A percentile compares a stretch with the other conserved stretches of the same genome.
phyloP scores from a whole-genome alignment of 352 stramenopile species.

The Elongisporangium undulatum region DNA sequence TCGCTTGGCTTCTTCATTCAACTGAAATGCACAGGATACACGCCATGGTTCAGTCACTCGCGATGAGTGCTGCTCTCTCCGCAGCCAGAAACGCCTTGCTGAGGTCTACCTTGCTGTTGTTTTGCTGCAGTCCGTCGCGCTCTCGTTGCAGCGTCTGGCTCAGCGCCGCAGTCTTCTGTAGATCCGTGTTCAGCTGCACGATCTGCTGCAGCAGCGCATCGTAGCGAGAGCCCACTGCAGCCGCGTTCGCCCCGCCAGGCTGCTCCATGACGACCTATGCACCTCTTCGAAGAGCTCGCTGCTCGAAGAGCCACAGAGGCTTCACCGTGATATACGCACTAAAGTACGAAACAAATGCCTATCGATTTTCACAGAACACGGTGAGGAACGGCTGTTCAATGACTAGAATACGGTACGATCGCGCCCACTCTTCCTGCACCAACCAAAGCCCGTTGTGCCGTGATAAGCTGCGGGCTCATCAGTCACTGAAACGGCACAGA shows the following conservation, averaged over 20 bases:
- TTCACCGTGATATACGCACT: neutral
- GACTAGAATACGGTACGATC: neutral
- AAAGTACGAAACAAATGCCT: neutral
- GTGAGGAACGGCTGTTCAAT: neutral
- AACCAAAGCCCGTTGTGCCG: neutral
- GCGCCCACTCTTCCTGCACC: neutral
- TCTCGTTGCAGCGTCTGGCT: conserved; percentile 77
- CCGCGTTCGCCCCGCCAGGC: neutral
- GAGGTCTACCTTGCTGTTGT: conserved; percentile 49
- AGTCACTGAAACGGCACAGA: conserved; percentile 26
- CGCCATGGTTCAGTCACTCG: neutral
- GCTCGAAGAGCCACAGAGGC: neutral
- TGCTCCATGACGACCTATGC: neutral
- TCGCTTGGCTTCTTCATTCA: conserved; percentile 59
- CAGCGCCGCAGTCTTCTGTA: conserved; percentile 78
- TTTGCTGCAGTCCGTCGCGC: conserved; percentile 58
- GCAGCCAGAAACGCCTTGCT: neutral
- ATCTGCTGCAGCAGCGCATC: conserved; percentile 77
- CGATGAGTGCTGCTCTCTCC: neutral
- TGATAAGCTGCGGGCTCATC: neutral
- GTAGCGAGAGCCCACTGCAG: conserved; percentile 49
- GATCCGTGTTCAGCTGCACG: conserved; percentile 77
- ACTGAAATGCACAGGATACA: conserved; percentile 15
- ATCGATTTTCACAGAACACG: conserved; percentile 6
- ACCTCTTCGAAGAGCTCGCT: conserved; percentile 1